A percentile compares a stretch with the other conserved stretches of the same genome.
These are phyloP conservation scores for Camelina neglecta DNA, from an alignment of 345 rosid genomes.

Conservation along the genomic window DNA sequence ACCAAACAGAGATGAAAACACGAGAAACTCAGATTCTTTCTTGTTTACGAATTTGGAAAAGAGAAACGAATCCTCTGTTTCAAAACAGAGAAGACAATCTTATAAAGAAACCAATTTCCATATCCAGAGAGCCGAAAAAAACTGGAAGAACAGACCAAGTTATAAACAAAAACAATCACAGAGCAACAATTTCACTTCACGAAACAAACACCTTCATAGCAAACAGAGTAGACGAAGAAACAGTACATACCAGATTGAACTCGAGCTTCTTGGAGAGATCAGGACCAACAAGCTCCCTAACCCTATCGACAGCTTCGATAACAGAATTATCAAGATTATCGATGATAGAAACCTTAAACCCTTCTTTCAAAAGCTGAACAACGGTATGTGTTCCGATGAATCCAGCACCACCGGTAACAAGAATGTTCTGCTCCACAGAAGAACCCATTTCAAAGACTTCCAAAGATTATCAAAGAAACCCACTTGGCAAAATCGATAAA, in stretches of 20 bases:
- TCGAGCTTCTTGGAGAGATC: constrained; percentile 72
- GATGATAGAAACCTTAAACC: constrained; percentile 78
- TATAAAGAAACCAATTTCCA: constrained; percentile 10
- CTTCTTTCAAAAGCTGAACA: constrained; percentile 77
- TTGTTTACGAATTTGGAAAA: not conserved
- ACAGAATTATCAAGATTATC: constrained; percentile 89
- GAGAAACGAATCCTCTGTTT: not conserved
- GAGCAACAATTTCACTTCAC: not conserved
- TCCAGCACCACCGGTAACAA: constrained; percentile 98
- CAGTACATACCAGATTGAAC: constrained; percentile 59
- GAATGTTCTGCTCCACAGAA: constrained; percentile 56
- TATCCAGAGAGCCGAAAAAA: constrained; percentile 20
- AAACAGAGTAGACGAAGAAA: constrained; percentile 3
- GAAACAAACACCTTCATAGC: not conserved
- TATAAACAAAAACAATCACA: not conserved
- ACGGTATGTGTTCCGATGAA: constrained; percentile 92
- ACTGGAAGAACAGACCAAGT: constrained; percentile 9
- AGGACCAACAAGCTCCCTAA: constrained; percentile 75
- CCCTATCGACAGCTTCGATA: constrained; percentile 74
- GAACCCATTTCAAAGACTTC: constrained; percentile 44
- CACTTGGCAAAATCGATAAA: constrained; percentile 24
- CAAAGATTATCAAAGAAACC: constrained; percentile 8
- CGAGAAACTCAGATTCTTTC: not conserved
- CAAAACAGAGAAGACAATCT: constrained; percentile 7
- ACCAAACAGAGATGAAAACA: not conserved